phyloP scores from a whole-genome alignment of 805 yeast species.

The Metschnikowia gruessii region DNA sequence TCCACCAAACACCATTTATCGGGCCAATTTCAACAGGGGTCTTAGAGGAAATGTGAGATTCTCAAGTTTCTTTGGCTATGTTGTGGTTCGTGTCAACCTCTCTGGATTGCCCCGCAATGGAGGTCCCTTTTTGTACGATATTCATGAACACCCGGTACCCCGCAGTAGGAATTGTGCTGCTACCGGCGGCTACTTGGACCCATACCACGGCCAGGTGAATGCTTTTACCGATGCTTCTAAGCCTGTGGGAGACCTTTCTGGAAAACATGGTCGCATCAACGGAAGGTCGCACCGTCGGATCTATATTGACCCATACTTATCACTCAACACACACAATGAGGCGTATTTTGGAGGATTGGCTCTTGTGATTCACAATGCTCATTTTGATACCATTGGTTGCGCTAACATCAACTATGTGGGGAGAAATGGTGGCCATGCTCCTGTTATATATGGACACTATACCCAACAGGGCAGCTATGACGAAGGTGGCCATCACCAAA shows the following conservation, averaged over 20 bases:
- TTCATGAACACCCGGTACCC: neutral
- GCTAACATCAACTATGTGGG: too few relatives aligned
- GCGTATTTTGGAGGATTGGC: neutral
- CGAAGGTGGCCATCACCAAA: too few relatives aligned
- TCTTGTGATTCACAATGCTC: constrained; percentile 1
- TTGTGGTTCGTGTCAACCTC: too few relatives aligned
- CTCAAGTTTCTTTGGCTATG: too few relatives aligned
- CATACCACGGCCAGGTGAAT: neutral
- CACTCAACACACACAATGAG: neutral
- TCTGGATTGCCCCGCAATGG: neutral
- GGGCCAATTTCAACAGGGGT: too few relatives aligned
- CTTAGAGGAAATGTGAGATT: too few relatives aligned
- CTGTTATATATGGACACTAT: too few relatives aligned
- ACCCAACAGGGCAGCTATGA: too few relatives aligned
- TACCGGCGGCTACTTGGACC: neutral
- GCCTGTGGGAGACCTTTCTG: neutral
- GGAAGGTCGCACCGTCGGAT: neutral
- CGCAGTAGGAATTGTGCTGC: neutral
- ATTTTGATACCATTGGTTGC: too few relatives aligned
- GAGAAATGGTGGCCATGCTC: too few relatives aligned
- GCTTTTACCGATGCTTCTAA: neutral
- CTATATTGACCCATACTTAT: neutral
- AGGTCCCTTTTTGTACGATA: neutral
- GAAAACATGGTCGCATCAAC: neutral
- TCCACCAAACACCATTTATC: too few relatives aligned